Conservation (phyloP, 495 filamentous ascomycete genomes). For the Penicillium egyptiacum region DNA sequence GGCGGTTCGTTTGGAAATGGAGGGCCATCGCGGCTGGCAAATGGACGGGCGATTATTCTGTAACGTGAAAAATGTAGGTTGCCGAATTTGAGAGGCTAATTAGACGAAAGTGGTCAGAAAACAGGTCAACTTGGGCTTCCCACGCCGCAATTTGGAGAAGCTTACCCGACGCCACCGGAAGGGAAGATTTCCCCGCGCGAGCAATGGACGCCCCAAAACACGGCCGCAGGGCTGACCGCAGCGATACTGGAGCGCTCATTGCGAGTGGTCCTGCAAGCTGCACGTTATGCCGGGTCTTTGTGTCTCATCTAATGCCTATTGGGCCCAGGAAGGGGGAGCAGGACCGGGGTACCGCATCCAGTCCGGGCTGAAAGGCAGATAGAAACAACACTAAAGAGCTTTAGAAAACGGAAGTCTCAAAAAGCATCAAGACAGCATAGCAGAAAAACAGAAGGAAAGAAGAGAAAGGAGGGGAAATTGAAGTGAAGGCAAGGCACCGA, state of each 20-base stretch:
- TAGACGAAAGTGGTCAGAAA: constrained; percentile 12
- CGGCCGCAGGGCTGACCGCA: constrained; percentile 36
- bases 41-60: constrained; percentile 8
- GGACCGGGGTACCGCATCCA: constrained; percentile 11
- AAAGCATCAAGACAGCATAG: constrained; percentile 1
- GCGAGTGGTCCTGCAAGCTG: constrained; percentile 9
- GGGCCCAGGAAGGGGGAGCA: constrained; percentile 4
- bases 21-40: constrained; percentile 18
- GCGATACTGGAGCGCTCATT: constrained; percentile 35
- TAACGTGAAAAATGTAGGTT: constrained; percentile 12
- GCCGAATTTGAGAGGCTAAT: constrained; percentile 22
- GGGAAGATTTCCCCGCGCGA: constrained; percentile 28
- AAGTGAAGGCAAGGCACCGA: constrained; percentile 1
- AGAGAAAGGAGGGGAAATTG: constrained; percentile 4
- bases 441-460: neutral
- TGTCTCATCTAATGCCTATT: constrained; percentile 8
- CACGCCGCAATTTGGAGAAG: constrained; percentile 1
- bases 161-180: constrained; percentile 29
- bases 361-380: constrained; percentile 8
- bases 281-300: constrained; percentile 4
- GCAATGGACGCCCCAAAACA: constrained; percentile 31
- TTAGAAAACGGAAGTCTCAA: neutral
- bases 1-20: constrained; percentile 27
- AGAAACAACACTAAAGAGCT: neutral
- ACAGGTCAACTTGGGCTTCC: neutral